phyloP scores from a whole-genome alignment of 2,329 filamentous ascomycete genomes.

The Botrytis pseudocinerea region DNA sequence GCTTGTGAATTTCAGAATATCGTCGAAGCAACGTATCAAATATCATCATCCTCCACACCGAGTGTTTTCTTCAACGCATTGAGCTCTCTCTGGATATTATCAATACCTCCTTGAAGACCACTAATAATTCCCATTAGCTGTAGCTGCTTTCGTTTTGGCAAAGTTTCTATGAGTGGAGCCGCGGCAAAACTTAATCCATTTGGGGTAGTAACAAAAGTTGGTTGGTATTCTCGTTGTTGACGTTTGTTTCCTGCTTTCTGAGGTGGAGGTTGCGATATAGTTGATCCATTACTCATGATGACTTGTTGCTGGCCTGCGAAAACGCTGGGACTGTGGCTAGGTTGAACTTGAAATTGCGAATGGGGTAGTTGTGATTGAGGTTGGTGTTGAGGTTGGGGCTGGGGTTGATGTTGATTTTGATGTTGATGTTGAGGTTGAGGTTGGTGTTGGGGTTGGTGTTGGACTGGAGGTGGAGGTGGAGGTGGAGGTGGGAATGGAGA shows the following conservation, averaged over 20 bases:
- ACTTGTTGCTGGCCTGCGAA: conserved; percentile 20
- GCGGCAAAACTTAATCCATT: conserved; percentile 16
- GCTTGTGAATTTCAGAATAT: background rate
- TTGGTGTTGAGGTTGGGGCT: background rate
- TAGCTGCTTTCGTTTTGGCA: conserved; percentile 40
- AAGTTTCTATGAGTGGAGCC: conserved; percentile 36
- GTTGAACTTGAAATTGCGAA: conserved; percentile 11
- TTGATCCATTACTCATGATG: conserved; percentile 16
- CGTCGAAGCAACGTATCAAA: conserved; percentile 11
- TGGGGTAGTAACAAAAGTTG: conserved; percentile 9
- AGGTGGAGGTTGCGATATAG: conserved; percentile 1
- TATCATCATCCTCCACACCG: conserved; percentile 39
- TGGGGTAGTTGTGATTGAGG: conserved; percentile 7
- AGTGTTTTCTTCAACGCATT: conserved; percentile 37
- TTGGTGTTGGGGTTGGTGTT: background rate
- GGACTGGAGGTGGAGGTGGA: background rate
- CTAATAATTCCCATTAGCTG: conserved; percentile 39
- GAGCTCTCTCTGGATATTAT: conserved; percentile 39
- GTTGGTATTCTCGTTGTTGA: conserved; percentile 10
- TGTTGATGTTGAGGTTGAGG: background rate
- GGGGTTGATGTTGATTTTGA: background rate
- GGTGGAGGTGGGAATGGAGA: conserved; percentile 4
- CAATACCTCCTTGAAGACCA: conserved; percentile 40
- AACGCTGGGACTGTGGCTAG: background rate
- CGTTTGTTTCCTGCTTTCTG: conserved; percentile 3